Base-by-base conservation (phyloP, 345 rosid genomes). In the Citrus sp. region DNA sequence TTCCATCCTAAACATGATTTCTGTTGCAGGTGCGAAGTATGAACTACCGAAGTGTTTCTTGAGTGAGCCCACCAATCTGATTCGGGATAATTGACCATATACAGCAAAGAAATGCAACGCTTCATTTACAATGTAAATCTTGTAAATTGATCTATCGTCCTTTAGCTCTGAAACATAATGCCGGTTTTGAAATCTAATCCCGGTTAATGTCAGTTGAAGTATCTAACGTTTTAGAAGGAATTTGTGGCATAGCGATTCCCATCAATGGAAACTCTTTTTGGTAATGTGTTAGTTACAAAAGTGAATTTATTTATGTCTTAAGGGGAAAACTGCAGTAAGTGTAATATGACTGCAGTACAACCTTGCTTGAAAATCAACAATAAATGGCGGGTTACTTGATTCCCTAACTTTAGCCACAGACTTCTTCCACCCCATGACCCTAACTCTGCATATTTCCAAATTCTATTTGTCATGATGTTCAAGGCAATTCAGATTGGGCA, bases 41-140 rank as follows among this genome's bases (percentile, higher is more conserved):
- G 98, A 93, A 82, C 88, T 93, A 30, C 99, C 98, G 2, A 88
- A 83, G 81, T 92, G 92, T 63, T 93, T 93, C 67, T 80, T 95
- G 86, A 90, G 96, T 59, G 94, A 91, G 82, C 97, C 97, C 0
- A 82, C 91, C 40, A 95, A 95, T 83, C 79, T 95, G 89, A 88
- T 92, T 75, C 81, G 62, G 6, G 91, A 85, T 38, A 77, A 75
- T 65, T 79, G 78, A 84, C 30, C 37, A 40, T 19, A 68, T 42
- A 40, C 7, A 54, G 70, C 62, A 42, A 75, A 67, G 38, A 40
- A 66, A 54, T 68, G 42, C 77, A 72, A 70, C 22, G 56, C 81
- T 77, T 42, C 25, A 22, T 61, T 64, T 82, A 37, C 73, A 70
- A 58, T 81, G 85, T 86, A 83, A 79, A 86, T 76, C 80, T 25